Evolutionary conservation across 139 green algal species (phyloP).

Genomic region (Chlorella sp.): DNA sequence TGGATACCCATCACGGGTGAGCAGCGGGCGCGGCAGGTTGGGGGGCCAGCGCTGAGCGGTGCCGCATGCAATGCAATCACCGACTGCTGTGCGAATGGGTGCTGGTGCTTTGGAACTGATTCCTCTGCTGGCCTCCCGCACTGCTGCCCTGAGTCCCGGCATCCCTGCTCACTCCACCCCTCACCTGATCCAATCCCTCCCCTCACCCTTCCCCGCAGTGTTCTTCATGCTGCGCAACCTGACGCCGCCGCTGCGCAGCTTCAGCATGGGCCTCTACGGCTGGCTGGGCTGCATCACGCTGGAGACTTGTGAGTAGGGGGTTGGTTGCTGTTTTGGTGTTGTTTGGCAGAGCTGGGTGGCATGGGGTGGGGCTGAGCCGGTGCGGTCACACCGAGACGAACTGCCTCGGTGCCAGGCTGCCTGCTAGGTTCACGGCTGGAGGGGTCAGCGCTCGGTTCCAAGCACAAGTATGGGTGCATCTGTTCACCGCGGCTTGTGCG

Average conservation of each 20-base stretch:
- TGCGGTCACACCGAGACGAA: no score
- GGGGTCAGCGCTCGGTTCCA: no score
- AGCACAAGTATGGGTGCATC: no score
- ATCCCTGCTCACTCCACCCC: background rate
- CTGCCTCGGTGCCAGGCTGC: no score
- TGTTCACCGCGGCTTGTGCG: no score
- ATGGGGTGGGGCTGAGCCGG: no score
- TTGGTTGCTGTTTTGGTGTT: no score
- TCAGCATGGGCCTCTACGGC: slow-evolving; percentile 81
- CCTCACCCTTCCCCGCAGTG: slow-evolving; percentile 13
- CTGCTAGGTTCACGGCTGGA: no score
- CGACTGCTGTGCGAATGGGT: background rate
- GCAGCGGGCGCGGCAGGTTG: background rate
- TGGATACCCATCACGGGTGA: slow-evolving; percentile 95
- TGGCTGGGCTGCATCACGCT: slow-evolving; percentile 98
- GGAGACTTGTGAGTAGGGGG: slow-evolving; percentile 80
- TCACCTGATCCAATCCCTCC: background rate
- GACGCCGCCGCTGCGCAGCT: slow-evolving; percentile 73
- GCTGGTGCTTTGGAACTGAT: background rate
- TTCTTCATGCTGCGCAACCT: slow-evolving; percentile 92
- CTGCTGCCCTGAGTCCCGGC: background rate
- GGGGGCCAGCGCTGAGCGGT: no score
- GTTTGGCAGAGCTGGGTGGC: no score
- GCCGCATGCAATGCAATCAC: no score
- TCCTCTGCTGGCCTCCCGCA: background rate